Evolutionary conservation across 495 filamentous ascomycete species (phyloP).

Genomic region (Staphylotrichum tortipilum): DNA sequence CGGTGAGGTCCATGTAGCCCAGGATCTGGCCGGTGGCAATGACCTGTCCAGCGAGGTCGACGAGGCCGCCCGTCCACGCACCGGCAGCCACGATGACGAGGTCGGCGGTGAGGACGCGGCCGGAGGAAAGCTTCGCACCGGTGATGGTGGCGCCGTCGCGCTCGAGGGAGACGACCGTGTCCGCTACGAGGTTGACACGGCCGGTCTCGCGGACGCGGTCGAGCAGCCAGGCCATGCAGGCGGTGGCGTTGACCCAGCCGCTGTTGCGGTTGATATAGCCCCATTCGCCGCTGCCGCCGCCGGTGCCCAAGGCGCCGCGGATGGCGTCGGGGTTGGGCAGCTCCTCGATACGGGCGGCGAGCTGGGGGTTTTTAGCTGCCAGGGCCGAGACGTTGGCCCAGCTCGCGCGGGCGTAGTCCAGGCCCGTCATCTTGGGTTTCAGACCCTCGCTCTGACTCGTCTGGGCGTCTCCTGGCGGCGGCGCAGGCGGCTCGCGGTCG

Average conservation of each 20-base stretch:
- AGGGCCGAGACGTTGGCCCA: constrained; percentile 53
- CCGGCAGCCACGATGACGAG: constrained; percentile 76
- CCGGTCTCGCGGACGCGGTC: constrained; percentile 43
- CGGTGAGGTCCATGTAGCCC: constrained; percentile 62
- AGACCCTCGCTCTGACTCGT: constrained; percentile 23
- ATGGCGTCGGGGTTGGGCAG: constrained; percentile 44
- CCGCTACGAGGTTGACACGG: constrained; percentile 56
- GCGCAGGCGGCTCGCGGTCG: constrained; percentile 19
- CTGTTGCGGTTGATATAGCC: constrained; percentile 76
- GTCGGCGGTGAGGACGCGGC: constrained; percentile 51
- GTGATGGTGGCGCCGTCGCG: constrained; percentile 29
- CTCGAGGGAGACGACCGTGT: constrained; percentile 51
- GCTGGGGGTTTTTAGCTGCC: constrained; percentile 26
- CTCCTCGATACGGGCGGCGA: constrained; percentile 43
- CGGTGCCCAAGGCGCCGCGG: constrained; percentile 35
- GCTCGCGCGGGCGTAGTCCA: constrained; percentile 57
- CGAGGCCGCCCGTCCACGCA: constrained; percentile 68
- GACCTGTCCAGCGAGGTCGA: constrained; percentile 70
- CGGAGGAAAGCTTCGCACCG: constrained; percentile 49
- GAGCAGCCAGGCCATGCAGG: constrained; percentile 56
- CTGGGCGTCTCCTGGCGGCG: too few relatives aligned
- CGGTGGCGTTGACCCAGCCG: constrained; percentile 82
- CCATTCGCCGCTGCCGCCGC: constrained; percentile 46
- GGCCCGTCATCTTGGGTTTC: constrained; percentile 38
- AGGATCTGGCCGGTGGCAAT: constrained; percentile 74